Evolutionary conservation across 495 filamentous ascomycete genomes (phyloP), one percentile per base, ranked within the genome.

Genomic region (Parmelia sp.): DNA sequence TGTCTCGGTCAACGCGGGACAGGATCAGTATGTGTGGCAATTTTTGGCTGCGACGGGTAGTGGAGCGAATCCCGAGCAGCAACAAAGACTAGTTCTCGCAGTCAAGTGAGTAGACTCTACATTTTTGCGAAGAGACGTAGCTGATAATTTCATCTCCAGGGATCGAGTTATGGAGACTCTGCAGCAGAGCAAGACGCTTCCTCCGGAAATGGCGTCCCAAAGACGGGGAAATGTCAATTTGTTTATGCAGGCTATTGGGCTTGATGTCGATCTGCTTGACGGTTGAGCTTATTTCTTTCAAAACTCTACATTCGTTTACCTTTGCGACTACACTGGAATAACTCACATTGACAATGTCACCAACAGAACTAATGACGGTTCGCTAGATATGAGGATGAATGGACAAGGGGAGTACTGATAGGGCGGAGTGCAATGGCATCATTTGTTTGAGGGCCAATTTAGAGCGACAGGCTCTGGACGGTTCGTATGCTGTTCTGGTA

Each of bases 111-210:
- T 80, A 9, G 37, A 29, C 49, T 53, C 17, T n/a, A 1, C 21
- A 23, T 25, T 27, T 60, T 21, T 27, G 60, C 21, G 53, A 7
- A 15, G 51, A 10, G 49, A 69, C 75, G 70, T 76, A 57, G 19
- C 25, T 66, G 40, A 66, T n/a, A 31, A 58, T 19, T 60, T 56
- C 21, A 53, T 55, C 14, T 58, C 17, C 61, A 86, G 84, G 82
- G 95, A 97, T 69, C 86, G 92, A 62, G 94, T 98, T 61, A 95
- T 97, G 91, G 94, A 96, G 71, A 97, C 94, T 4, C 88, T 97
- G 11, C 76, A 79, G 44, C 85, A 95, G 39, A 87, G 89, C 71
- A 96, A 94, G 79, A 90, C 89, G 4, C 84, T 97, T 19, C 94
- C 95, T 17, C 80, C 86, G 23, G 91, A 94, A 49, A 87, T 96